Evolutionary conservation across 805 yeast genomes (phyloP), one percentile per base, ranked within the genome.

Genomic region (Kluyveromyces siamensis): DNA sequence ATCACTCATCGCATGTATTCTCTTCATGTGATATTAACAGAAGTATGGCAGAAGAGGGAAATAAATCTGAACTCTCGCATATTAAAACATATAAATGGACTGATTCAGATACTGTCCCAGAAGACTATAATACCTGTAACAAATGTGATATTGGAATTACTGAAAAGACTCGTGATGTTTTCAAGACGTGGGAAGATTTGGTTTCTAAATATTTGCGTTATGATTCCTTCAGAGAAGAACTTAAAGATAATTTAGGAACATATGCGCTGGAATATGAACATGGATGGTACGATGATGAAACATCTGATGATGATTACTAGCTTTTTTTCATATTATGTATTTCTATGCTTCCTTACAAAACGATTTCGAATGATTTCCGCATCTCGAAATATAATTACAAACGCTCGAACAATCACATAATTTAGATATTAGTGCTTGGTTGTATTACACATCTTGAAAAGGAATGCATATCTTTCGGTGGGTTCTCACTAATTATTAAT

Each of bases 221-320:
- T 13, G 84, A 79, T 51, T 50, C 54, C 8, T 84, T 79, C 37
- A 67, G 79, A 50, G 79, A 74, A 40, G 83, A 78, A 40, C 57
- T 79, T 45, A 68, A 74, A 11, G 81, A 81, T 40, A 71, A 72
- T 19, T 53, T 81, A 9, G 74, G 71, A 2, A 60, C 63, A 2
- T 46, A 77, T 40, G 72, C 74, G 0, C 62, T 66, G 2, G 75
- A 72, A 47, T 81, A 79, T 53, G 77, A 75, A 40, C 62, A 64
- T 50, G 84, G 84, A 0, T 79, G 74, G 61, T 69, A 72, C 45
- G 72, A 70, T 44, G 76, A 73, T 54, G 74, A 71, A 13, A 69
- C 70, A 37, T 73, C 71, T n/a, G 73, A 69, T 47, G 72, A 67
- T 43, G 58, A 56, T 40, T 27, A 41, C 19, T 42, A 41, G 33